A percentile compares a stretch with the other conserved stretches of the same genome.
These are phyloP conservation scores for Protomyces arabidopsidicola DNA, from an alignment of 1,139 yeast genomes.

Conservation along the genomic window DNA sequence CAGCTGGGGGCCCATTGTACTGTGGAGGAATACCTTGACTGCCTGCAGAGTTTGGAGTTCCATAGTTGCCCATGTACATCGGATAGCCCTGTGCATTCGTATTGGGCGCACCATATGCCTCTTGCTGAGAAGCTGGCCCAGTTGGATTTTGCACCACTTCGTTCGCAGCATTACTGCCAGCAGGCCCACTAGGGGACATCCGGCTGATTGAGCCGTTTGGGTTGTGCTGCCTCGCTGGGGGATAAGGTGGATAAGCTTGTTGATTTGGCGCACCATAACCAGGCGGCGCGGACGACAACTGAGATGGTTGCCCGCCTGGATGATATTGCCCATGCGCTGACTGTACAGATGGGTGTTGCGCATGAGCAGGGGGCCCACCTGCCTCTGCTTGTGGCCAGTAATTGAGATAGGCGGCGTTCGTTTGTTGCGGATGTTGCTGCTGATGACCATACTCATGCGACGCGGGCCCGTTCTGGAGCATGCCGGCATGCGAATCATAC, in stretches of 20 bases:
- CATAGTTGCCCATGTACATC: conserved; percentile 13
- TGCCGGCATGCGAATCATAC: not conserved
- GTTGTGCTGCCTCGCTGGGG: not conserved
- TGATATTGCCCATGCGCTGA: not conserved
- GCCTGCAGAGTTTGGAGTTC: conserved; percentile 3
- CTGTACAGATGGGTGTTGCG: not conserved
- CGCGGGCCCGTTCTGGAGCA: not conserved
- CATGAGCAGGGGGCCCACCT: not conserved
- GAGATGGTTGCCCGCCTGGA: not conserved
- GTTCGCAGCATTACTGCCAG: not conserved
- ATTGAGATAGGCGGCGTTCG: not conserved
- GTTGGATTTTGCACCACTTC: not conserved
- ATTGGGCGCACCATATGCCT: not conserved
- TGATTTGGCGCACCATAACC: not conserved
- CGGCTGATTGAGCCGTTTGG: not conserved
- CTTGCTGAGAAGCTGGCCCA: not conserved
- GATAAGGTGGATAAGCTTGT: not conserved
- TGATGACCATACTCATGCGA: not conserved
- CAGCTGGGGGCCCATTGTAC: conserved; percentile 7
- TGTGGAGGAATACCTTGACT: not conserved
- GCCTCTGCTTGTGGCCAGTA: not conserved
- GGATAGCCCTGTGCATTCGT: not conserved
- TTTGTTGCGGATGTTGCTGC: not conserved
- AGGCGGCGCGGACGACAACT: not conserved
- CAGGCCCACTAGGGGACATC: not conserved